Evolutionary conservation across 176 grass and related monocot species (phyloP).

Genomic region (Elymus sibiricus): DNA sequence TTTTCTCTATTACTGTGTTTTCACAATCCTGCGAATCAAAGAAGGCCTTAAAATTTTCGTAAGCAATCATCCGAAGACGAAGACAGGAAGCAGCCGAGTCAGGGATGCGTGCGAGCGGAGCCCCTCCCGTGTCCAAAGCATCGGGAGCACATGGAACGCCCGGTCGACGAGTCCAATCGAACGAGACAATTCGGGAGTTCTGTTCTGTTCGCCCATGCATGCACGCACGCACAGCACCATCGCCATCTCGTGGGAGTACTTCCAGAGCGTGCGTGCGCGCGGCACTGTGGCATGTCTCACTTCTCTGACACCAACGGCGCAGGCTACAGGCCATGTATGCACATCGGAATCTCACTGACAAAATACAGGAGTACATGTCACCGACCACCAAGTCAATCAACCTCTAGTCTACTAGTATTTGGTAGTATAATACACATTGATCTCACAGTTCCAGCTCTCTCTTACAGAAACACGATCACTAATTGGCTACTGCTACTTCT

Average conservation of each 20-base stretch:
- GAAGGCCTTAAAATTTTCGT: no score
- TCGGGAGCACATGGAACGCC: neutral
- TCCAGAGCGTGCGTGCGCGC: neutral
- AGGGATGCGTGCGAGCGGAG: neutral
- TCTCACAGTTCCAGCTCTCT: neutral
- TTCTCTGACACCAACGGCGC: conserved; percentile 21
- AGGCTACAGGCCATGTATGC: neutral
- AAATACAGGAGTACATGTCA: neutral
- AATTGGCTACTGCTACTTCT: neutral
- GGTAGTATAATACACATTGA: neutral
- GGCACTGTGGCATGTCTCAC: neutral
- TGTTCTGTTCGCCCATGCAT: neutral
- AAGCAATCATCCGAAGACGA: no score
- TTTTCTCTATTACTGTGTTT: no score
- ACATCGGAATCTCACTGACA: neutral
- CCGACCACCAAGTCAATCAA: neutral
- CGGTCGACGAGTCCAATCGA: conserved; percentile 36
- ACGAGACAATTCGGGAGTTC: conserved; percentile 16
- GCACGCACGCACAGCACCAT: neutral
- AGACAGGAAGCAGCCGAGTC: no score
- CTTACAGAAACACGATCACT: neutral
- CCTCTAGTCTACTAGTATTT: neutral
- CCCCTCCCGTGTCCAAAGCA: neutral
- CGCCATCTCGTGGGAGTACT: neutral
- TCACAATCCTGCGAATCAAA: no score